These are phyloP conservation scores for Lactifluus piperatus DNA, from an alignment of 768 basidiomycete species.

Conservation along the genomic window DNA sequence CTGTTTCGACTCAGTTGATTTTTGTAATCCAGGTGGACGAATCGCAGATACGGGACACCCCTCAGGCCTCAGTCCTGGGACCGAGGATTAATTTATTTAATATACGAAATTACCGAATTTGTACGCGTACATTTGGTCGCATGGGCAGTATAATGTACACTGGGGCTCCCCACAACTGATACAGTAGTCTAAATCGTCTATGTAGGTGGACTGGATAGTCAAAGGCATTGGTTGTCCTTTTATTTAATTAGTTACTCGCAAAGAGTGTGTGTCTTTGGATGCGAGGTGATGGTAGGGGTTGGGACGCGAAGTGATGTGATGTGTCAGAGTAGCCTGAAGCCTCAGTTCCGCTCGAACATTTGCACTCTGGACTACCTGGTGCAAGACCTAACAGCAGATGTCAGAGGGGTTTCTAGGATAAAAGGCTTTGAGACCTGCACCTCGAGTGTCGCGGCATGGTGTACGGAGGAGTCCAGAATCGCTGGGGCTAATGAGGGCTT, in stretches of 20 bases:
- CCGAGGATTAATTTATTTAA: background rate
- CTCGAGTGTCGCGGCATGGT: background rate
- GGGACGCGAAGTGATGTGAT: background rate
- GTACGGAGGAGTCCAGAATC: background rate
- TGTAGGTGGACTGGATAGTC: background rate
- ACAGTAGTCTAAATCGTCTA: background rate
- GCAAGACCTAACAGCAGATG: background rate
- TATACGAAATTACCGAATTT: background rate
- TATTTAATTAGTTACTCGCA: background rate
- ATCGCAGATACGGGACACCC: background rate
- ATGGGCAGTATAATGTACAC: background rate
- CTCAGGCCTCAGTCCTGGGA: background rate
- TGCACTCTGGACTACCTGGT: background rate
- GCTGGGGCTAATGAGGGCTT: conserved; percentile 6
- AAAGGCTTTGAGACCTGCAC: background rate
- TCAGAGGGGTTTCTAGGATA: background rate
- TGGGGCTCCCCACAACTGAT: background rate
- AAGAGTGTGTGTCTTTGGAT: background rate
- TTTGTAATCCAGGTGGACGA: background rate
- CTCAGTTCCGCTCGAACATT: background rate
- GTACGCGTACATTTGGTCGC: background rate
- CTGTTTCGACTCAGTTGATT: background rate
- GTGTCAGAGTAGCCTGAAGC: background rate
- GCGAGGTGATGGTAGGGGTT: background rate
- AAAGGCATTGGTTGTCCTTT: background rate